Conservation (phyloP, 768 basidiomycete species). For the Suillus weaverae region DNA sequence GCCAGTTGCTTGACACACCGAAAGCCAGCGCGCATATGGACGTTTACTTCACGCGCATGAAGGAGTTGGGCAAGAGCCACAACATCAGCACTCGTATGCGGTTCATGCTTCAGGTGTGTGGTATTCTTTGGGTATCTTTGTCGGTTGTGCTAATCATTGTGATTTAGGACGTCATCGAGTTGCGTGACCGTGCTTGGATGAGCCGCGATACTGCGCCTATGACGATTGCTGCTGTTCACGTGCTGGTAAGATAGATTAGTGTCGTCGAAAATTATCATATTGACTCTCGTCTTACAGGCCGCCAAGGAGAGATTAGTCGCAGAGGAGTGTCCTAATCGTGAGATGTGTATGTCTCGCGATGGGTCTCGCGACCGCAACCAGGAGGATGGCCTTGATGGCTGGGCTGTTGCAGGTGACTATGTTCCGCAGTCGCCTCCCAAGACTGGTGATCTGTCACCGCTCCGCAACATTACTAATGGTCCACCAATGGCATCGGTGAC, state of each 20-base stretch:
- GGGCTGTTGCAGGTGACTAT: slow-evolving; percentile 52
- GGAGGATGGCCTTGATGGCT: slow-evolving; percentile 78
- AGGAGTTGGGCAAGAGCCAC: slow-evolving; percentile 69
- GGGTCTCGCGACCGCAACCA: slow-evolving; percentile 50
- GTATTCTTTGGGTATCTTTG: background rate
- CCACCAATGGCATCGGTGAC: slow-evolving; percentile 77
- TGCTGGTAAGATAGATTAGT: slow-evolving; percentile 54
- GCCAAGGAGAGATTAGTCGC: slow-evolving; percentile 77
- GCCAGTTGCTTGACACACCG: slow-evolving; percentile 72
- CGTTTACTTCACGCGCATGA: slow-evolving; percentile 91
- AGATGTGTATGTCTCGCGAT: slow-evolving; percentile 82
- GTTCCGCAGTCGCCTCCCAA: slow-evolving; percentile 62
- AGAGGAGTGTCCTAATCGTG: slow-evolving; percentile 58
- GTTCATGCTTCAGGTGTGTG: slow-evolving; percentile 89
- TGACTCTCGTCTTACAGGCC: slow-evolving; percentile 44
- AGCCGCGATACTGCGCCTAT: slow-evolving; percentile 77
- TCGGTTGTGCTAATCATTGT: slow-evolving; percentile 2
- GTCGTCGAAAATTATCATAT: slow-evolving; percentile 4
- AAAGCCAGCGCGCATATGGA: slow-evolving; percentile 87
- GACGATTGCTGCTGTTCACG: slow-evolving; percentile 88
- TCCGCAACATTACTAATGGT: slow-evolving; percentile 82
- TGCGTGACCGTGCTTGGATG: slow-evolving; percentile 83
- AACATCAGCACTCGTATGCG: slow-evolving; percentile 86
- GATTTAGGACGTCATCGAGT: slow-evolving; percentile 82
- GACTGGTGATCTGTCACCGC: slow-evolving; percentile 83